A percentile compares a stretch with the other conserved stretches of the same genome.
These are phyloP conservation scores for Furcasterigmium sp. DNA, from an alignment of 2,329 filamentous ascomycete species.

Conservation along the genomic window DNA sequence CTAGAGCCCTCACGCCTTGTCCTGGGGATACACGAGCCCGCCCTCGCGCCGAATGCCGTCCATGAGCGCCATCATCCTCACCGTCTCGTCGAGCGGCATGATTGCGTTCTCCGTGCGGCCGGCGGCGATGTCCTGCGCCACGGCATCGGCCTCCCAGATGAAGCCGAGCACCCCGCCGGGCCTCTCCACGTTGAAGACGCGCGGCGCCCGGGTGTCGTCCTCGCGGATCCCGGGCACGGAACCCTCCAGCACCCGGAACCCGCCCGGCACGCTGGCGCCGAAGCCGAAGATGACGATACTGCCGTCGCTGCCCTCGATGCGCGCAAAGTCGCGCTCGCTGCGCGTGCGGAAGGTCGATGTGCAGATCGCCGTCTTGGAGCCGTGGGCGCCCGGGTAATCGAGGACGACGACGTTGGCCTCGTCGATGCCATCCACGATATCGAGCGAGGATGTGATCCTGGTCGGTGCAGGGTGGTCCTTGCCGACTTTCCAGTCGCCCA, in stretches of 20 bases:
- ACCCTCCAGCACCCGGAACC: slow-evolving; percentile 26
- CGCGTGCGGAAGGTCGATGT: slow-evolving; percentile 27
- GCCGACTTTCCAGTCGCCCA: slow-evolving; percentile 22
- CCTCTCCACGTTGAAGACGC: slow-evolving; percentile 29
- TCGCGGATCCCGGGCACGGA: not conserved
- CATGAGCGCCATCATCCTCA: slow-evolving; percentile 39
- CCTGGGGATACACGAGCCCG: slow-evolving; percentile 21
- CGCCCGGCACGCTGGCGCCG: slow-evolving; percentile 22
- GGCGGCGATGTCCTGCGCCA: slow-evolving; percentile 31
- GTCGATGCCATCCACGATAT: slow-evolving; percentile 27
- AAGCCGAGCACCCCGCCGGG: slow-evolving; percentile 26
- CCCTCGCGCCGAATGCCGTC: slow-evolving; percentile 36
- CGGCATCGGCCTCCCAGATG: slow-evolving; percentile 39
- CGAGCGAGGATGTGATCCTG: slow-evolving; percentile 30
- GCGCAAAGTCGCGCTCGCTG: slow-evolving; percentile 20
- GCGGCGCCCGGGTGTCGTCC: slow-evolving; percentile 1
- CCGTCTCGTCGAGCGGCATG: slow-evolving; percentile 40
- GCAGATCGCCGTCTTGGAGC: slow-evolving; percentile 32
- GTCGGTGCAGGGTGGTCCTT: slow-evolving; percentile 17
- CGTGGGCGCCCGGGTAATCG: slow-evolving; percentile 24
- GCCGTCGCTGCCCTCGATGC: slow-evolving; percentile 28
- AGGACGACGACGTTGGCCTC: slow-evolving; percentile 30
- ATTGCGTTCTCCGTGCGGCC: slow-evolving; percentile 29
- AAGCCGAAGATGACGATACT: slow-evolving; percentile 24
- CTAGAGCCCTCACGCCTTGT: slow-evolving; percentile 10